These are phyloP conservation scores for Haplosporangium sp. DNA, from an alignment of 371 early-diverging fungal species.

Conservation along the genomic window DNA sequence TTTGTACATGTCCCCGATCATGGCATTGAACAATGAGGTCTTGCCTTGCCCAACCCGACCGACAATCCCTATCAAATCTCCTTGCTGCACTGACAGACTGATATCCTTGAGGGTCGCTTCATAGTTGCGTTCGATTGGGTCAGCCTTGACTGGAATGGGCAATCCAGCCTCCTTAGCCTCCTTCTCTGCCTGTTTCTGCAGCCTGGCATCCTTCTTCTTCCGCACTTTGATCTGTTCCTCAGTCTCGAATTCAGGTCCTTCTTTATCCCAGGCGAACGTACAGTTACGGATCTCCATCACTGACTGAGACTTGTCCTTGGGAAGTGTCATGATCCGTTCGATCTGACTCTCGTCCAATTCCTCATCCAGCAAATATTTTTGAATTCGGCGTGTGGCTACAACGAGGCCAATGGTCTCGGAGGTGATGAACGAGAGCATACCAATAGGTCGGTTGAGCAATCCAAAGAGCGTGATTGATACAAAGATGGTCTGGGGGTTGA, in stretches of 20 bases:
- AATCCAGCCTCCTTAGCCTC: constrained; percentile 28
- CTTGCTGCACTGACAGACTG: constrained; percentile 62
- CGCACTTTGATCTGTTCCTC: constrained; percentile 47
- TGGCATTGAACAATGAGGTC: constrained; percentile 35
- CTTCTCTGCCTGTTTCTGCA: constrained; percentile 13
- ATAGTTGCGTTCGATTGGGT: constrained; percentile 46
- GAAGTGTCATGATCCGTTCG: constrained; percentile 7
- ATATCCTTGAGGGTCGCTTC: constrained; percentile 70
- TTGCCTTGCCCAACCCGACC: constrained; percentile 57
- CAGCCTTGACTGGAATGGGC: constrained; percentile 1
- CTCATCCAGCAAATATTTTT: constrained; percentile 75
- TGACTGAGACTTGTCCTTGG: neutral
- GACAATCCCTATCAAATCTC: constrained; percentile 34
- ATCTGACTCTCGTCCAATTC: constrained; percentile 75
- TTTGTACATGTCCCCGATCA: constrained; percentile 57
- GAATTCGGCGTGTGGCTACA: constrained; percentile 66
- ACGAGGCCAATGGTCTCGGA: constrained; percentile 18
- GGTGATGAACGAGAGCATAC: constrained; percentile 34
- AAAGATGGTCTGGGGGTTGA: constrained; percentile 66
- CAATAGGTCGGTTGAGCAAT: constrained; percentile 84
- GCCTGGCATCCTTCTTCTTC: constrained; percentile 54
- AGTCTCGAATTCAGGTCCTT: constrained; percentile 27
- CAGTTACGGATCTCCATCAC: constrained; percentile 28
- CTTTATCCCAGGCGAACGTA: constrained; percentile 47
- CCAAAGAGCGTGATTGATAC: constrained; percentile 93